Evolutionary conservation across 1,139 yeast genomes (phyloP).

Genomic region (Debaryomyces sp.): DNA sequence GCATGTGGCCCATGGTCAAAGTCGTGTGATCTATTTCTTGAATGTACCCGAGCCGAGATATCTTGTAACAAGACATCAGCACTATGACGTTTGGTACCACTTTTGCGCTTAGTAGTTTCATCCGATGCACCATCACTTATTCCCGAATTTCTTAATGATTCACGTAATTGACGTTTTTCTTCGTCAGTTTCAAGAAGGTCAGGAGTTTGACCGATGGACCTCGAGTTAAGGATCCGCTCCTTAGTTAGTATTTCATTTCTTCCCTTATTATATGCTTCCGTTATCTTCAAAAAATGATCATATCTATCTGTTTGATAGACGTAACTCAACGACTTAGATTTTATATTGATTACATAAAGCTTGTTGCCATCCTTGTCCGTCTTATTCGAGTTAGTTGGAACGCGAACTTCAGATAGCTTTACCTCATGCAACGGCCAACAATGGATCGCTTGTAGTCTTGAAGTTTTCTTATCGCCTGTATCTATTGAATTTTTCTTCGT

Average conservation of each 20-base stretch:
- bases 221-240: conserved; percentile 44
- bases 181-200: conserved; percentile 27
- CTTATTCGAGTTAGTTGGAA: conserved; percentile 15
- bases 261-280: conserved; percentile 64
- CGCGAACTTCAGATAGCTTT: conserved; percentile 45
- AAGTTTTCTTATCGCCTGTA: conserved; percentile 24
- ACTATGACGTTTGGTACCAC: conserved; percentile 36
- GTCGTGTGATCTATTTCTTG: conserved; percentile 56
- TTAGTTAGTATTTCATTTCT: conserved; percentile 59
- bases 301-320: conserved; percentile 67
- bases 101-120: conserved; percentile 29
- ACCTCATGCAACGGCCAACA: conserved; percentile 79
- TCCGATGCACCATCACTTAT: conserved; percentile 28
- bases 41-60: conserved; percentile 57
- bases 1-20: conserved; percentile 22
- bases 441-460: conserved; percentile 67
- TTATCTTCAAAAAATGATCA: conserved; percentile 60
- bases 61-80: conserved; percentile 52
- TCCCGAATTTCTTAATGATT: conserved; percentile 44
- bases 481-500: conserved; percentile 50
- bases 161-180: conserved; percentile 45
- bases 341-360: conserved; percentile 48
- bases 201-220: conserved; percentile 16
- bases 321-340: conserved; percentile 51
- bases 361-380: conserved; percentile 26